Evolutionary conservation across 768 basidiomycete species (phyloP), one percentile per base, ranked within the genome.

Genomic region (Goffeauzyma gilvescens): DNA sequence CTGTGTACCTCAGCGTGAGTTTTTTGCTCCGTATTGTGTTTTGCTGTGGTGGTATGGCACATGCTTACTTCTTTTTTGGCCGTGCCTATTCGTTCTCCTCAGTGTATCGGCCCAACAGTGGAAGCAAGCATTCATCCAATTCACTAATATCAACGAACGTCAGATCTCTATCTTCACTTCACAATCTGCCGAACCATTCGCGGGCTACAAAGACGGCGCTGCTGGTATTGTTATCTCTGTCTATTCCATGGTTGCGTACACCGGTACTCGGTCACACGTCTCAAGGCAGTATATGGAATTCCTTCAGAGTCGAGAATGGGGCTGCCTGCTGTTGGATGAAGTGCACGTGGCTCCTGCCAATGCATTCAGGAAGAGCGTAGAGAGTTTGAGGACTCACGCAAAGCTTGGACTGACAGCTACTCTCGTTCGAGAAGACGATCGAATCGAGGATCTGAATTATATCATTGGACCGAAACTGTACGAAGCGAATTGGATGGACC

Each of bases 271-370:
- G 51, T 93, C 93, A n/a, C 86, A 96, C 60, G 87, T 90, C 58
- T 83, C 93, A 14, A 87, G 93, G 69, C 93, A 96, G 69, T 95
- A 96, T 84, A 98, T 98, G 93, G 89, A 98, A 52, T 98, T 96
- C 59, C 64, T 98, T 33, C 85, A 85, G 22, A 87, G 85, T n/a
- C 71, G 90, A 41, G 93, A 98, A 65, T 98, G 93, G 93, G 93
- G 93, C 7, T 95, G 95, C 66, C 81, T 98, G 50, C 69, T 98
- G 15, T 71, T 98, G 32, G 93, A 98, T 57, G 93, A 98, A 66
- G 93, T 96, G 15, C 93, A 98, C 62, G 93, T 98, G 50, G 93
- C 95, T 4, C 93, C 93, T 6, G 93, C 93, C 4, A 85, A 85
- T 5, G 96, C 95, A 85, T 98, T 98, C 68, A 76, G 93, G 46